phyloP scores from a whole-genome alignment of 2,329 filamentous ascomycete genomes.

The Esteya vermicola region DNA sequence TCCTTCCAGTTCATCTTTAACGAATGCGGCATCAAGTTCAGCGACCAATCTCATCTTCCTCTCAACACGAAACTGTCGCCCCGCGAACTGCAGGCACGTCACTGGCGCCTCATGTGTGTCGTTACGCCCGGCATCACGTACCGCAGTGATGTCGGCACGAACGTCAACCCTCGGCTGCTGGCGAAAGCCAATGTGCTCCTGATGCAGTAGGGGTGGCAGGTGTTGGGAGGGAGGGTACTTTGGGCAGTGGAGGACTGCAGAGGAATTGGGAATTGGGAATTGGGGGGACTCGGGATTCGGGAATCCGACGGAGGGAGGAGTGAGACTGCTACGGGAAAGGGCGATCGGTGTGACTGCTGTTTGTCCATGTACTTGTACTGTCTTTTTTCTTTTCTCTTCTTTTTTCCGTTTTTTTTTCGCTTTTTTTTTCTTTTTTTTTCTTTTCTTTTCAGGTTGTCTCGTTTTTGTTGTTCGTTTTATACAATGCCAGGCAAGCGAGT shows the following conservation, averaged over 20 bases:
- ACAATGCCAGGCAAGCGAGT: too few relatives aligned
- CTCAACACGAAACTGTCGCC: slow-evolving; percentile 27
- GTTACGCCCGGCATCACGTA: slow-evolving; percentile 40
- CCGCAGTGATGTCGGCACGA: slow-evolving; percentile 33
- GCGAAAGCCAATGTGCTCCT: slow-evolving; percentile 32
- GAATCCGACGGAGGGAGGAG: too few relatives aligned
- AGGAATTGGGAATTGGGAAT: too few relatives aligned
- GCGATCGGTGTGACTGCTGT: too few relatives aligned
- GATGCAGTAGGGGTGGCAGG: slow-evolving; percentile 19
- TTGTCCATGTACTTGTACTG: not conserved
- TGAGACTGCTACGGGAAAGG: too few relatives aligned
- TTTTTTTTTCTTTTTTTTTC: slow-evolving; percentile 1
- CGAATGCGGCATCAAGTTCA: slow-evolving; percentile 34
- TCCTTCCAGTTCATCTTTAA: slow-evolving; percentile 27
- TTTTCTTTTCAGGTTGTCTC: not conserved
- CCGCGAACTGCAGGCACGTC: slow-evolving; percentile 30
- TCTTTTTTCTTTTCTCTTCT: not conserved
- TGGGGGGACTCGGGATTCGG: too few relatives aligned
- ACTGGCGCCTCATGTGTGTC: slow-evolving; percentile 37
- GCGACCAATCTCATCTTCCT: slow-evolving; percentile 29
- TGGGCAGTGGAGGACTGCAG: too few relatives aligned
- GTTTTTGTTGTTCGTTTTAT: not conserved
- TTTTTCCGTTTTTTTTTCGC: not conserved
- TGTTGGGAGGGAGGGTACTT: too few relatives aligned
- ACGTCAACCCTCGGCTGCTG: slow-evolving; percentile 29